Conservation (phyloP, 1,284 basidiomycete species). For the Cutaneotrichosporon sp. region DNA sequence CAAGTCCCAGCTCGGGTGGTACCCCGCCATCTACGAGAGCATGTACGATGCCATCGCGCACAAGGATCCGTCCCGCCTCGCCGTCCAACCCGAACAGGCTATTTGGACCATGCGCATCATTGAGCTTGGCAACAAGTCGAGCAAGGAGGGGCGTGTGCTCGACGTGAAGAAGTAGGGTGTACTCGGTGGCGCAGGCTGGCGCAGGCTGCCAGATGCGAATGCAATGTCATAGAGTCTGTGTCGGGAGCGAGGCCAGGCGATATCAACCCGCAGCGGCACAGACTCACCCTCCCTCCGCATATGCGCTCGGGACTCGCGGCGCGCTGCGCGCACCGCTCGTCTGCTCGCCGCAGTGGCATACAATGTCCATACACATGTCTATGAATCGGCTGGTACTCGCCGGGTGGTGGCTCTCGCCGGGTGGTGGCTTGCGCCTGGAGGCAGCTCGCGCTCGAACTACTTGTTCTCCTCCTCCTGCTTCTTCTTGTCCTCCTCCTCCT, state of each 20-base stretch:
- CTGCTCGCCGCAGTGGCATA: too few species aligned
- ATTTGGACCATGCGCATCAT: slow-evolving; percentile 26
- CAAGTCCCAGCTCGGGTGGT: slow-evolving; percentile 16
- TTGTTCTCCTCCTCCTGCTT: too few species aligned
- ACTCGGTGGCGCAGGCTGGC: background rate
- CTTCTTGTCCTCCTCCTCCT: too few species aligned
- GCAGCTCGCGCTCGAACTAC: too few species aligned
- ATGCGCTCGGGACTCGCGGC: too few species aligned
- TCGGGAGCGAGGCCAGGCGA: background rate
- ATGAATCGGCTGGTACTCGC: background rate
- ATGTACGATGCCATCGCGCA: slow-evolving; percentile 9
- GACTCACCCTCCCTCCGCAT: too few species aligned
- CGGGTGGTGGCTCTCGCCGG: background rate
- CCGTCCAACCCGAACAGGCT: slow-evolving; percentile 27
- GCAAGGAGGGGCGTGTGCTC: slow-evolving; percentile 24
- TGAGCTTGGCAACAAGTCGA: slow-evolving; percentile 30
- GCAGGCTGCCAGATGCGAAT: background rate
- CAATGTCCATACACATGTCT: too few species aligned
- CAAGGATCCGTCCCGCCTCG: slow-evolving; percentile 13
- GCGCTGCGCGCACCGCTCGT: too few species aligned
- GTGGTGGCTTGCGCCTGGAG: too few species aligned
- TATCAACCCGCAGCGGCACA: too few species aligned
- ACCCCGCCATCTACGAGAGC: slow-evolving; percentile 22
- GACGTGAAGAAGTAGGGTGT: slow-evolving; percentile 12
- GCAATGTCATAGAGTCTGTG: background rate